These are phyloP conservation scores for Casaregolazyma suthepensis DNA, from an alignment of 1,139 yeast species.

Conservation along the genomic window DNA sequence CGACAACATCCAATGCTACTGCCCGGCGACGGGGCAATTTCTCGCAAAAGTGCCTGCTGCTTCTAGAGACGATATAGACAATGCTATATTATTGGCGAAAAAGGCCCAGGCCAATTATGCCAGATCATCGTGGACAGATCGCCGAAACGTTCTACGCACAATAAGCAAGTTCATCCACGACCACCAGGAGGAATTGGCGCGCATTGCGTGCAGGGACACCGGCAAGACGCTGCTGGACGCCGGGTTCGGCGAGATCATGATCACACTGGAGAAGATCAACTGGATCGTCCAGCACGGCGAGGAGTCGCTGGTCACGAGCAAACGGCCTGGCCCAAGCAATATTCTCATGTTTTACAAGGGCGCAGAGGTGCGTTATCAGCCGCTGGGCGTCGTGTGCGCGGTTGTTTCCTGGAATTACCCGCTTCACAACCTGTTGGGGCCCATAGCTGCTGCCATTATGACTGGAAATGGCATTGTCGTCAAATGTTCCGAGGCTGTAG, in stretches of 20 bases:
- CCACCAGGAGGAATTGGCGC: constrained; percentile 80
- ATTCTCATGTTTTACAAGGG: constrained; percentile 75
- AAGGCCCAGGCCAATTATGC: constrained; percentile 28
- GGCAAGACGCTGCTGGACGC: constrained; percentile 97
- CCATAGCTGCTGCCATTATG: constrained; percentile 78
- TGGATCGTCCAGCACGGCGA: constrained; percentile 89
- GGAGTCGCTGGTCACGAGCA: constrained; percentile 58
- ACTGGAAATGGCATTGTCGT: constrained; percentile 88
- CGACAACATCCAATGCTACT: constrained; percentile 66
- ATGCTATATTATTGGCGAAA: constrained; percentile 55
- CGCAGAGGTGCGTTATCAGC: constrained; percentile 91
- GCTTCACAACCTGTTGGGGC: constrained; percentile 81
- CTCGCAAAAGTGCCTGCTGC: constrained; percentile 67
- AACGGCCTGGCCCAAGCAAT: constrained; percentile 82
- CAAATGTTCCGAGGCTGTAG: constrained; percentile 92
- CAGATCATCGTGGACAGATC: constrained; percentile 46
- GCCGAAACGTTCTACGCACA: constrained; percentile 67
- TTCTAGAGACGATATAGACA: constrained; percentile 62
- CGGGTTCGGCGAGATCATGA: constrained; percentile 87
- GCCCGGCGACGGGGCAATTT: constrained; percentile 94
- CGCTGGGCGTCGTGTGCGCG: constrained; percentile 81
- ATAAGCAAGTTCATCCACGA: constrained; percentile 64
- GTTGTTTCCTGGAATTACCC: constrained; percentile 97
- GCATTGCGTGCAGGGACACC: constrained; percentile 92
- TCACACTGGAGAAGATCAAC: constrained; percentile 81